Conservation (phyloP, 1,139 yeast species). For the Blastobotrys aristatus region DNA sequence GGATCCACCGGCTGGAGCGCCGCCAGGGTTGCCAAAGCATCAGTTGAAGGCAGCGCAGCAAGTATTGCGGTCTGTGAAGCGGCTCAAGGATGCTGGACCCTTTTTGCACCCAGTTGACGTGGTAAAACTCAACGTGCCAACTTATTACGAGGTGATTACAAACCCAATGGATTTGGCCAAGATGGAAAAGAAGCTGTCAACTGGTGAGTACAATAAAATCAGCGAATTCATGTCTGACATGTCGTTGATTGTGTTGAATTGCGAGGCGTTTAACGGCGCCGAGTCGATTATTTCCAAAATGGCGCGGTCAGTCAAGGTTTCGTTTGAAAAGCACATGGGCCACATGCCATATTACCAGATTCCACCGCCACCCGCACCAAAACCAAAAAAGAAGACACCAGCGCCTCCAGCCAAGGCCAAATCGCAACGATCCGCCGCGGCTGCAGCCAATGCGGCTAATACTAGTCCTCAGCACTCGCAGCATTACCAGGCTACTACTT, state of each 20-base stretch:
- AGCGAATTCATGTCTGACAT: conserved; percentile 72
- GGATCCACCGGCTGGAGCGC: conserved; percentile 26
- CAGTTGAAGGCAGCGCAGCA: conserved; percentile 58
- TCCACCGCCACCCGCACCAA: conserved; percentile 35
- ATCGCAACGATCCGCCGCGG: conserved; percentile 27
- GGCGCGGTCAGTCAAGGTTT: conserved; percentile 86
- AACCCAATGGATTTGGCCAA: conserved; percentile 94
- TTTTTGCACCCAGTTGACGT: conserved; percentile 87
- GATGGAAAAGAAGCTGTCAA: conserved; percentile 71
- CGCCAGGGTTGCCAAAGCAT: conserved; percentile 73
- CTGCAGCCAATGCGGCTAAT: conserved; percentile 19
- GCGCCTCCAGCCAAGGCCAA: conserved; percentile 27
- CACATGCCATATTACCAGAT: conserved; percentile 82
- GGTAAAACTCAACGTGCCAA: conserved; percentile 82
- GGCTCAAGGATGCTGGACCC: conserved; percentile 90
- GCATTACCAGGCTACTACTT: not conserved
- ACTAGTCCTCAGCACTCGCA: not conserved
- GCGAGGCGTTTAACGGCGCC: conserved; percentile 79
- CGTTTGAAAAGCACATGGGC: conserved; percentile 88
- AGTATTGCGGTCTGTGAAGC: conserved; percentile 60
- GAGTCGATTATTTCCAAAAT: conserved; percentile 79
- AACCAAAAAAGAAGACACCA: conserved; percentile 25
- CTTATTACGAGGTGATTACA: conserved; percentile 74
- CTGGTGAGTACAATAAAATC: conserved; percentile 66
- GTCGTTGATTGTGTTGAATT: conserved; percentile 77